phyloP scores from a whole-genome alignment of 495 filamentous ascomycete genomes.

The Xylaria sp. region DNA sequence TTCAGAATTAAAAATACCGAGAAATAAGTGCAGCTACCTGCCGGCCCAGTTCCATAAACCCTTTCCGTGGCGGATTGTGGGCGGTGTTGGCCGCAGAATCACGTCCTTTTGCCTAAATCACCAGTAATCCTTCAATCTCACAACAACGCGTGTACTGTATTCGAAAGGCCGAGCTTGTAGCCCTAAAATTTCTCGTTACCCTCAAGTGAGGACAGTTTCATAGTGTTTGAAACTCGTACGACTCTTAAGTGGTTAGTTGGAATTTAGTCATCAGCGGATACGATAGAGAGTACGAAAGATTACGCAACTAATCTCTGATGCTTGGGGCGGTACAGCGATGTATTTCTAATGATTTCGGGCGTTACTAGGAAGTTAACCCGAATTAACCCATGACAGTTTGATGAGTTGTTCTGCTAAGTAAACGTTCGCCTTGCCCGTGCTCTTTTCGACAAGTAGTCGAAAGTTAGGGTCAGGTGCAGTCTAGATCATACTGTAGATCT shows the following conservation, averaged over 20 bases:
- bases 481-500: conserved; percentile 29
- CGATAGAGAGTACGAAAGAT: background rate
- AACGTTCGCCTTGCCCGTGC: background rate
- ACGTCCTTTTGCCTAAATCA: conserved; percentile 21
- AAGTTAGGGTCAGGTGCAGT: conserved; percentile 9
- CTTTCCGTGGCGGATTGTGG: background rate
- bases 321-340: background rate
- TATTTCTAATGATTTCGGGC: background rate
- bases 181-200: background rate
- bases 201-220: background rate
- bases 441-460: background rate
- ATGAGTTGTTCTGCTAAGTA: background rate
- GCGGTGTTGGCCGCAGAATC: conserved; percentile 12
- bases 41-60: background rate
- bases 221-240: background rate
- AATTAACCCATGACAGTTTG: background rate
- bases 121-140: conserved; percentile 14
- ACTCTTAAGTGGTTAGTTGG: background rate
- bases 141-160: conserved; percentile 10
- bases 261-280: background rate
- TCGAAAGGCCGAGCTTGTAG: background rate
- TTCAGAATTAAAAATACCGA: background rate
- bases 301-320: background rate
- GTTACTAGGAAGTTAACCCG: background rate
- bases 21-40: background rate